Conservation (phyloP, 768 basidiomycete species). For the Russula sp. region DNA sequence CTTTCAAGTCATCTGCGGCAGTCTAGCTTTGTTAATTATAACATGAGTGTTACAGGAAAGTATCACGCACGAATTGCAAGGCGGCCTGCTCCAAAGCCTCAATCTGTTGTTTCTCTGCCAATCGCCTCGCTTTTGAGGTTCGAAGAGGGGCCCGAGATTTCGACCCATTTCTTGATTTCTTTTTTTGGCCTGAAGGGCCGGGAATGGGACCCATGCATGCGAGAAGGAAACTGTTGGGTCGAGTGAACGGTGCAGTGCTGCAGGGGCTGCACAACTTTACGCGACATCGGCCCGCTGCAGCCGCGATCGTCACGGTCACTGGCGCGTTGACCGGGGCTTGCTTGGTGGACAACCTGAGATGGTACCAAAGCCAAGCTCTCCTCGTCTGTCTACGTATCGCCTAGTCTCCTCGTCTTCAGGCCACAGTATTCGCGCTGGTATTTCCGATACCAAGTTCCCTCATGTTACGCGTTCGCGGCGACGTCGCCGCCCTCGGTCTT, state of each 20-base stretch:
- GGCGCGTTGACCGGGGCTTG: not conserved
- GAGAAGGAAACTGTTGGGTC: not conserved
- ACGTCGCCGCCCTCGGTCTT: conserved; percentile 24
- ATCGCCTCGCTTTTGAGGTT: conserved; percentile 23
- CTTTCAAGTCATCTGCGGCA: conserved; percentile 18
- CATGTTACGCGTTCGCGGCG: conserved; percentile 14
- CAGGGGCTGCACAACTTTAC: no score
- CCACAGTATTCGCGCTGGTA: conserved; percentile 9
- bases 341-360: not conserved
- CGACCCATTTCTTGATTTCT: conserved; percentile 13
- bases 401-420: conserved; percentile 18
- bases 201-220: conserved; percentile 28
- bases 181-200: conserved; percentile 16
- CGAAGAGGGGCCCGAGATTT: conserved; percentile 8
- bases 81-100: conserved; percentile 26
- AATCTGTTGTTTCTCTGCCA: conserved; percentile 28
- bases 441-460: conserved; percentile 20
- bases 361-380: conserved; percentile 8
- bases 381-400: conserved; percentile 6
- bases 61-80: conserved; percentile 24
- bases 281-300: not conserved
- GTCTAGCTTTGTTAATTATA: conserved; percentile 21
- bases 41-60: not conserved
- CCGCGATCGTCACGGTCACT: no score
- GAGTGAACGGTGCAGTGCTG: no score